Percentiles rank a stretch among this genome's conserved stretches.
These are phyloP conservation scores for Backusella circina DNA, from an alignment of 192 early-diverging fungal species.

Conservation along the genomic window DNA sequence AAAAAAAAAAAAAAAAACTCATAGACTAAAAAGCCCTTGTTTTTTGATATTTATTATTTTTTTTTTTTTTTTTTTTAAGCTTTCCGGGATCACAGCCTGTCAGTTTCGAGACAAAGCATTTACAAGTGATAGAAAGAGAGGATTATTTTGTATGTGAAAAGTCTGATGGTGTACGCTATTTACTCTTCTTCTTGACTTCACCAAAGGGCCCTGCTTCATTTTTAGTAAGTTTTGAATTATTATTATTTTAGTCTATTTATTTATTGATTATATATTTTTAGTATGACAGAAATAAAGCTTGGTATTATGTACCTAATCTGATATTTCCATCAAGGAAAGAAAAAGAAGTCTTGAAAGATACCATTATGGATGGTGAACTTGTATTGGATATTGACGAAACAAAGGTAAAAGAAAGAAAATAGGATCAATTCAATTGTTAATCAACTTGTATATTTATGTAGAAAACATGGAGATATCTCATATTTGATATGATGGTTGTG, in stretches of 20 bases:
- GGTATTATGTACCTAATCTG: constrained; percentile 57
- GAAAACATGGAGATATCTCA: constrained; percentile 47
- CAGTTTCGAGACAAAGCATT: constrained; percentile 44
- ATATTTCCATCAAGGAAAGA: constrained; percentile 48
- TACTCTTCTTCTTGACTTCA: constrained; percentile 43
- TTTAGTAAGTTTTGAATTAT: constrained; percentile 36
- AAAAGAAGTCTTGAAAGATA: constrained; percentile 55
- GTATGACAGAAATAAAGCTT: constrained; percentile 70
- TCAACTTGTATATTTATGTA: constrained; percentile 5
- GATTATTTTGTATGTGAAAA: constrained; percentile 64
- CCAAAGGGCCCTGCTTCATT: constrained; percentile 57
- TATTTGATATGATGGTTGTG: constrained; percentile 64
- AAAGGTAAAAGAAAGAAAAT: constrained; percentile 36
- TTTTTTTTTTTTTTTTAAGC: constrained; percentile 24
- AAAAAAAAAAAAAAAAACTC: background rate
- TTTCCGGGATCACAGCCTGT: constrained; percentile 65
- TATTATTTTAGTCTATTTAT: background rate
- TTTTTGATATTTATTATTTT: background rate
- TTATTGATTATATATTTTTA: constrained; percentile 16
- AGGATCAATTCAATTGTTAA: background rate
- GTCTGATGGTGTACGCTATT: constrained; percentile 45
- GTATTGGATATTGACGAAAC: constrained; percentile 56
- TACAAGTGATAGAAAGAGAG: constrained; percentile 44
- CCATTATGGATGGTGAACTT: constrained; percentile 76
- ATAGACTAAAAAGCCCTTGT: background rate